Conservation (phyloP, 2,329 filamentous ascomycete species). For the Fusarium pseudograminearum region DNA sequence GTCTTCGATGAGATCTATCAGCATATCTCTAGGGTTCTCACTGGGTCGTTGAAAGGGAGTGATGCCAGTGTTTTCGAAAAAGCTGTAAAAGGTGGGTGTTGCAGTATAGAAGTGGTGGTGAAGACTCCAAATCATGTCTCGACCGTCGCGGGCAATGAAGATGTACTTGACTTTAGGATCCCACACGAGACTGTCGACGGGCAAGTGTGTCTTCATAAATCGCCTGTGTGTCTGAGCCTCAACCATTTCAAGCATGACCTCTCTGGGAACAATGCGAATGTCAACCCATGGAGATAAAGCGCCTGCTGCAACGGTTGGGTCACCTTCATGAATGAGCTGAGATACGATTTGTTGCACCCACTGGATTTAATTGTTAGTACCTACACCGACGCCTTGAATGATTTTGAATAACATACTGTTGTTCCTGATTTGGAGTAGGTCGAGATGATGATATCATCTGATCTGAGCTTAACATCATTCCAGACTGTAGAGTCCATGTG, state of each 20-base stretch:
- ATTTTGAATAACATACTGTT: background rate
- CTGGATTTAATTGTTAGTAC: background rate
- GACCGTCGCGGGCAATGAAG: slow-evolving; percentile 14
- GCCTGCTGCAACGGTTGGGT: background rate
- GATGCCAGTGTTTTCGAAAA: background rate
- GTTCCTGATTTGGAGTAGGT: slow-evolving; percentile 22
- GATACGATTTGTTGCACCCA: slow-evolving; percentile 26
- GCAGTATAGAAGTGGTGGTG: slow-evolving; percentile 13
- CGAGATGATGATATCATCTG: slow-evolving; percentile 21
- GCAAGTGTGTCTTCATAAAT: slow-evolving; percentile 20
- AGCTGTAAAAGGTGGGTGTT: slow-evolving; percentile 10
- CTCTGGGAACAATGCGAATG: slow-evolving; percentile 1
- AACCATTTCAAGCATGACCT: background rate
- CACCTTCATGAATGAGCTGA: slow-evolving; percentile 11
- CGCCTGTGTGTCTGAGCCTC: slow-evolving; percentile 8
- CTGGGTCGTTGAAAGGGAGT: background rate
- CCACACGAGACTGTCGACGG: slow-evolving; percentile 4
- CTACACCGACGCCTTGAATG: rapidly evolving
- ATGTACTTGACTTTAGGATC: slow-evolving; percentile 16
- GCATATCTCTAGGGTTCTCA: background rate
- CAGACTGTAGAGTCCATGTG: slow-evolving; percentile 25
- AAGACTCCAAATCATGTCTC: slow-evolving; percentile 21
- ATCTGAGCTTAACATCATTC: slow-evolving; percentile 15
- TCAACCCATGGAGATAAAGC: slow-evolving; percentile 15
- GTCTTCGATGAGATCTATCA: background rate